Base-by-base conservation (phyloP, 1,284 basidiomycete species). In the Cerioporus squamosus region DNA sequence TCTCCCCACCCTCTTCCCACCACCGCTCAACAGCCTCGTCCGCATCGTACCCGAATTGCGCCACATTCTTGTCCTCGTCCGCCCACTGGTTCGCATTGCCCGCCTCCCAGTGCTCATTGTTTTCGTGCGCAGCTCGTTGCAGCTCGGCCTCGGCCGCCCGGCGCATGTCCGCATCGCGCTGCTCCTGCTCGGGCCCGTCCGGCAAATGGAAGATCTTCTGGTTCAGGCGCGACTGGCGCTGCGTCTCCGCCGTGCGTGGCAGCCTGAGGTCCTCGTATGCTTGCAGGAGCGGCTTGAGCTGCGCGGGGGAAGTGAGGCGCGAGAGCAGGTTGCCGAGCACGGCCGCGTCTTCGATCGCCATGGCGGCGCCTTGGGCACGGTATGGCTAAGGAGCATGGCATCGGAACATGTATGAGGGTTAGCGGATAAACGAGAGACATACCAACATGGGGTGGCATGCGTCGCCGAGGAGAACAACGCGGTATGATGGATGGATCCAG, bases 261-360 rank as follows among this genome's bases (percentile, higher is more conserved):
- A 71, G 63, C 4, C 86, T 81, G 22, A 87, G 75, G 4, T 71
- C 70, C 60, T 86, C 72, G 63, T 87, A 88, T 0, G 82, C 83
- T 7, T 75, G 72, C 8, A 88, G 73, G 8, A 87, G 73, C 1
- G 74, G 66, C 0, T 68, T 63, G 5, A 87, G 74, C 61, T 86
- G 82, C 0, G 69, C 54, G 18, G 62, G 69, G 36, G 74, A 67
- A 0, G 75, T 73, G 29, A 87, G 66, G 22, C 73, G 79, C 2
- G 83, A 81, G 63, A 88, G 78, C 14, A 88, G 77, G 50, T 79
- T 79, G 0, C 86, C 87, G 24, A 89, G 75, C 0, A 87, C 82
- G 0, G 83, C 84, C 0, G 81, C 85, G 58, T 89, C 87, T 71
- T 90, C 87, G 51, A 89, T 76, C 0, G 87, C 87, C 78, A 88